Conservation (phyloP, 164 flowering plant genomes). For the Vitis riparia region DNA sequence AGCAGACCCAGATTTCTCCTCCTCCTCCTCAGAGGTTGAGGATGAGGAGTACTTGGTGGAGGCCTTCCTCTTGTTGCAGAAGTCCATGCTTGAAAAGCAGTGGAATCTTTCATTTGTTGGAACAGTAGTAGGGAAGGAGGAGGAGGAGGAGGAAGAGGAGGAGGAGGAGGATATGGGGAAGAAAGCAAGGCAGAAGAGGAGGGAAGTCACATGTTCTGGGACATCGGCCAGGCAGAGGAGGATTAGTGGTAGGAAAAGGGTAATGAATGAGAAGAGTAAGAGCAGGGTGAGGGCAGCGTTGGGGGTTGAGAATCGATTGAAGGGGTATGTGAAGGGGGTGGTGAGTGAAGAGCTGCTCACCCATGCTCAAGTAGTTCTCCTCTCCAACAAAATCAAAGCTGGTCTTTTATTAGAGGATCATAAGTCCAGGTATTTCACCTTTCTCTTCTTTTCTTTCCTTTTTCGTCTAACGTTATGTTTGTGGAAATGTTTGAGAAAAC, state of each 20-base stretch:
- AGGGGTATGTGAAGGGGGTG: conserved; percentile 77
- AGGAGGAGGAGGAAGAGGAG: too few species aligned
- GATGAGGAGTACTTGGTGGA: conserved; percentile 51
- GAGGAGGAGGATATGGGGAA: too few species aligned
- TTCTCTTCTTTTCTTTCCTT: too few species aligned
- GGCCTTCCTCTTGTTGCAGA: conserved; percentile 80
- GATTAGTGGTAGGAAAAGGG: conserved; percentile 20
- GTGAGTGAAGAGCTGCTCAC: conserved; percentile 65
- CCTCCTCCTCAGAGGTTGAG: background rate
- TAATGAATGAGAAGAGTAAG: too few species aligned
- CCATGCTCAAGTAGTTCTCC: conserved; percentile 73
- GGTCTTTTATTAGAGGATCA: conserved; percentile 78
- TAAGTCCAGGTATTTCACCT: conserved; percentile 49
- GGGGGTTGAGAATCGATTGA: conserved; percentile 44
- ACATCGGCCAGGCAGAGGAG: conserved; percentile 82
- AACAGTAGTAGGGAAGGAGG: conserved; percentile 3
- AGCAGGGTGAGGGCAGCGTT: conserved; percentile 31
- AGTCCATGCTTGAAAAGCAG: conserved; percentile 90
- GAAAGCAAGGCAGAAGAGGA: conserved; percentile 21
- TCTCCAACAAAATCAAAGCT: conserved; percentile 67
- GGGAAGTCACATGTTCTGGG: conserved; percentile 65
- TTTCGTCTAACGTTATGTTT: too few species aligned
- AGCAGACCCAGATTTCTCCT: conserved; percentile 10
- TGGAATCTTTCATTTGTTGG: conserved; percentile 73
- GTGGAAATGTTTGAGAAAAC: too few species aligned